phyloP scores from a whole-genome alignment of 1,284 basidiomycete species.

The Gymnopus androsaceus region DNA sequence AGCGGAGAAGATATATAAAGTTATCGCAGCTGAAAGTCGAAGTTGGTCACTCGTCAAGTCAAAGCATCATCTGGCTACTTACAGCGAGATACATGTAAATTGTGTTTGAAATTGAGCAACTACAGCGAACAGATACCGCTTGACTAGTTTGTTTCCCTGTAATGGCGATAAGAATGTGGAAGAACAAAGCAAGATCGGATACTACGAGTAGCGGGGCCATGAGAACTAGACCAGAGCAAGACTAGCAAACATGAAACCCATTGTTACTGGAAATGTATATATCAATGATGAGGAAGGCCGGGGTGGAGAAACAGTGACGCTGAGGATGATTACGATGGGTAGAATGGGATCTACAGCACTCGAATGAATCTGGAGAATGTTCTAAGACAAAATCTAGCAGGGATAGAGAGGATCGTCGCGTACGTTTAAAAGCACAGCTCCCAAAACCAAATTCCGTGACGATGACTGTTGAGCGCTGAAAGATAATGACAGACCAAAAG shows the following conservation, averaged over 20 bases:
- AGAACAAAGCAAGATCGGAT: background rate
- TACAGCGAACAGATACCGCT: conserved; percentile 85
- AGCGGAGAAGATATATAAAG: conserved; percentile 86
- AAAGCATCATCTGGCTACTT: conserved; percentile 30
- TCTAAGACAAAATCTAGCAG: background rate
- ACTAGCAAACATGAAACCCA: conserved; percentile 94
- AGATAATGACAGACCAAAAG: conserved; percentile 81
- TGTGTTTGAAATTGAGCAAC: conserved; percentile 96
- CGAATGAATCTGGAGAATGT: conserved; percentile 62
- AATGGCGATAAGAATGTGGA: background rate
- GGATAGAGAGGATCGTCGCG: conserved; percentile 5
- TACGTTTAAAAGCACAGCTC: conserved; percentile 74
- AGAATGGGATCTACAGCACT: conserved; percentile 62
- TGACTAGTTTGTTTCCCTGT: conserved; percentile 79
- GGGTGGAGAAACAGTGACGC: conserved; percentile 89
- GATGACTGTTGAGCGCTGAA: conserved; percentile 87
- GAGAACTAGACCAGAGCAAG: conserved; percentile 87
- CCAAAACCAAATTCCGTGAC: conserved; percentile 87
- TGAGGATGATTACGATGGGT: conserved; percentile 74
- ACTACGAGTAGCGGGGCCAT: conserved; percentile 83
- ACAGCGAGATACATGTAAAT: conserved; percentile 95
- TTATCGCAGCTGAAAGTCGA: conserved; percentile 74
- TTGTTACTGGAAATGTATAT: conserved; percentile 98
- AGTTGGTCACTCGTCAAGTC: background rate
- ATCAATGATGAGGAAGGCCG: conserved; percentile 91